Percentiles rank a stretch among this genome's conserved stretches.
Evolutionary conservation across 108 stramenopile species (phyloP).

Genomic region (Cyclotella kingstonii): DNA sequence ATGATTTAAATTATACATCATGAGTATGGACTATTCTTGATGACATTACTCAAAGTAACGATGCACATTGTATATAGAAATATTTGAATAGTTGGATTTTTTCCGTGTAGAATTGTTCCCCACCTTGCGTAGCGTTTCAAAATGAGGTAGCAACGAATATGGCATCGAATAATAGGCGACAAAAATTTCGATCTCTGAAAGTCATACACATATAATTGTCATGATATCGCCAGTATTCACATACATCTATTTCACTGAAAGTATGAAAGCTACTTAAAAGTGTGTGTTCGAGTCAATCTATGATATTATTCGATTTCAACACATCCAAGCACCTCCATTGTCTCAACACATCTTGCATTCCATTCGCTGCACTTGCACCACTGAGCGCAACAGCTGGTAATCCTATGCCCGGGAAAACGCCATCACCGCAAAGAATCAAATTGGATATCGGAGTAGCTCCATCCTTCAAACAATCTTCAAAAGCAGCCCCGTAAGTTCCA

Average conservation of each 20-base stretch:
- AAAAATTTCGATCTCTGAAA: too few relatives aligned
- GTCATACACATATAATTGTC: too few relatives aligned
- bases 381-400: conserved; percentile 82
- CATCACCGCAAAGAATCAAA: conserved; percentile 72
- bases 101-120: too few relatives aligned
- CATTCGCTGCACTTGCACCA: conserved; percentile 88
- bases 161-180: too few relatives aligned
- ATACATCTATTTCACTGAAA: neutral
- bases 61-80: too few relatives aligned
- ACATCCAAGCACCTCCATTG: conserved; percentile 67
- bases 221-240: too few relatives aligned
- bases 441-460: conserved; percentile 71
- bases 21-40: too few relatives aligned
- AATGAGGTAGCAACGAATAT: too few relatives aligned
- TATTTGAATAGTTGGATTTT: too few relatives aligned
- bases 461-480: conserved; percentile 80
- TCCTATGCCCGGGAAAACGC: conserved; percentile 85
- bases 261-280: neutral
- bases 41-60: too few relatives aligned
- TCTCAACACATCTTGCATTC: conserved; percentile 53
- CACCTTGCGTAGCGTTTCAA: too few relatives aligned
- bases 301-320: conserved; percentile 42
- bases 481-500: conserved; percentile 88
- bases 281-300: neutral
- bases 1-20: neutral